Base-by-base conservation (phyloP, 2,329 filamentous ascomycete species). In the Akanthomyces uredinophilus region DNA sequence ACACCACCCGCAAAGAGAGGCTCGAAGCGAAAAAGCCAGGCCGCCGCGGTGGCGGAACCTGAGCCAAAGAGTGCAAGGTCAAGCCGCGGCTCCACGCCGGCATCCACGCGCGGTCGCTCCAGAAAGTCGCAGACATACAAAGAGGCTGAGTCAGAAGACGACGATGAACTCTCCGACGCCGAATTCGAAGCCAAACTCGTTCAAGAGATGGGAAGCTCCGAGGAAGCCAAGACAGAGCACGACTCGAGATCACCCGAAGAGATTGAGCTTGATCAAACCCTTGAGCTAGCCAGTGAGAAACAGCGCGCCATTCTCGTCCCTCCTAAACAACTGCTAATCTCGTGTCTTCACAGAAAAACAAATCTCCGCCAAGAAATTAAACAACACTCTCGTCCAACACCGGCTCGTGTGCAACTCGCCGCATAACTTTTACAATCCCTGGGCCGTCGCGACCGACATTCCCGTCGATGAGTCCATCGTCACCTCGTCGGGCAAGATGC, bases 391-490 rank as follows among this genome's bases (percentile, higher is more conserved):
- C 22, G 92, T 96, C 81, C 95, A 99, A 72, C 85, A 96, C 4
- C 89, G 95, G 0, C 83, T 97, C 0, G 92, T 91, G 13, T 98
- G 95, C 75, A 96, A 99, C 73, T 91, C 87, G 0, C 95, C 95
- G 0, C 93, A 97, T 75, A 96, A 97, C 71, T 98, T 99, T 73
- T 98, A 96, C 76, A 96, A 92, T 71, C 94, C 95, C 0, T 98
- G 94, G 84, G 81, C 84, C 0, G 79, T 80, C 6, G 81, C 84
- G 18, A 80, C 83, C 1, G 82, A 83, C 6, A 73, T 82, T 0
- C 78, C 83, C 0, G 78, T 92, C 0, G 92, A 98, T 69, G 90
- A 96, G 70, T 88, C 84, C 1, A 84, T 99, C 6, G 85, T 99
- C 39, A 94, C 89, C 0, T 86, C 91, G 0, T 96, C 92, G 0